Conservation (phyloP, 352 stramenopile genomes). For the Phytophthora sojae region DNA sequence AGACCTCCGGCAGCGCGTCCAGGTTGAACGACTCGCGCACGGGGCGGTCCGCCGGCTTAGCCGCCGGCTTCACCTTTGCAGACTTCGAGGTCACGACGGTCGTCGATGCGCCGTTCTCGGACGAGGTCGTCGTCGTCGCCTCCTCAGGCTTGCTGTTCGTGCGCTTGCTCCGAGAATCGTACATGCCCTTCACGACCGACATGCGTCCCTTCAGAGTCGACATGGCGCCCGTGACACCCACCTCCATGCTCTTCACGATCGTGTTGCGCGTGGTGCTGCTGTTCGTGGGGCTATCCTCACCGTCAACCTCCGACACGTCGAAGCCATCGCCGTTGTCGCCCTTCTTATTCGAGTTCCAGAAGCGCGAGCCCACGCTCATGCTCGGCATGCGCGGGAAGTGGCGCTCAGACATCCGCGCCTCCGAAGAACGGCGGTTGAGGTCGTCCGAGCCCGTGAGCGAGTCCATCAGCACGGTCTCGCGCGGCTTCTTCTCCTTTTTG, state of each 20-base stretch:
- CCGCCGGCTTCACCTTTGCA: slow-evolving; percentile 46
- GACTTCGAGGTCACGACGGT: slow-evolving; percentile 38
- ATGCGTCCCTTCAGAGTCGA: slow-evolving; percentile 85
- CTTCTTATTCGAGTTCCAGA: slow-evolving; percentile 75
- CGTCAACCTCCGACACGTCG: slow-evolving; percentile 57
- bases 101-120: slow-evolving; percentile 33
- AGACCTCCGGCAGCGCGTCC: slow-evolving; percentile 82
- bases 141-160: slow-evolving; percentile 69
- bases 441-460: slow-evolving; percentile 85
- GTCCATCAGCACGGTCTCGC: slow-evolving; percentile 70
- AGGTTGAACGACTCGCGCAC: slow-evolving; percentile 89
- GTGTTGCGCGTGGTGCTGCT: slow-evolving; percentile 73
- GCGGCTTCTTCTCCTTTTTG: slow-evolving; percentile 80
- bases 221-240: slow-evolving; percentile 77
- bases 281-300: slow-evolving; percentile 55
- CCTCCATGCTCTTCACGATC: slow-evolving; percentile 80
- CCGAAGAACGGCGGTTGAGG: slow-evolving; percentile 61
- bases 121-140: slow-evolving; percentile 28
- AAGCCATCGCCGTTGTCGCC: slow-evolving; percentile 52
- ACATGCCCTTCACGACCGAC: slow-evolving; percentile 80
- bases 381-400: slow-evolving; percentile 75
- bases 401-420: slow-evolving; percentile 61
- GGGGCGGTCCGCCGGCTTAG: slow-evolving; percentile 49
- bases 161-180: slow-evolving; percentile 67
- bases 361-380: slow-evolving; percentile 71